Percentiles rank a stretch among this genome's conserved stretches.
These are phyloP conservation scores for Chalciporus chontae DNA, from an alignment of 768 basidiomycete species.

Conservation along the genomic window DNA sequence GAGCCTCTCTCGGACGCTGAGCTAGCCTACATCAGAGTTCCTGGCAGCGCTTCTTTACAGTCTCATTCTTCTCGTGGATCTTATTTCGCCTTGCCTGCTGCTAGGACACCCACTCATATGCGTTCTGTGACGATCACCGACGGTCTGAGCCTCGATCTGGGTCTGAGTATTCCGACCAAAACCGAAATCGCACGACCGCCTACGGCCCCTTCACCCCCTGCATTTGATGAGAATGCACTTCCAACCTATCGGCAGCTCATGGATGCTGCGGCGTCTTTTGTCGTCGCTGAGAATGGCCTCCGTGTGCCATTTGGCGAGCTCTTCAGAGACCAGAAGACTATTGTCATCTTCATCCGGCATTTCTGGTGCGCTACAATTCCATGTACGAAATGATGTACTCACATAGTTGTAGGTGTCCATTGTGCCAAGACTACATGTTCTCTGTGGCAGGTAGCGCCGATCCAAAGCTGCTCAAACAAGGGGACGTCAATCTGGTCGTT, in stretches of 20 bases:
- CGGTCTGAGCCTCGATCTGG: conserved; percentile 6
- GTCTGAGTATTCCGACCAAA: not conserved
- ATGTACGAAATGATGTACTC: conserved; percentile 5
- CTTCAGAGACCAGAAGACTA: conserved; percentile 52
- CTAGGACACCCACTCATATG: conserved; percentile 13
- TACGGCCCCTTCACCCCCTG: conserved; percentile 8
- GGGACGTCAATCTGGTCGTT: conserved; percentile 60
- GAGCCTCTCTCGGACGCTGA: conserved; percentile 31
- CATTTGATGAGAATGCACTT: conserved; percentile 42
- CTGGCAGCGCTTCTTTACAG: conserved; percentile 8
- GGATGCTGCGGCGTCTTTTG: conserved; percentile 56
- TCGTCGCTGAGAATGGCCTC: conserved; percentile 66
- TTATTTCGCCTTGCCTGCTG: conserved; percentile 5
- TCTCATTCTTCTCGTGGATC: conserved; percentile 15
- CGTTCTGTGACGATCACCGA: conserved; percentile 24
- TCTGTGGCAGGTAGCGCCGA: conserved; percentile 53
- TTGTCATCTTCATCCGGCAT: conserved; percentile 84
- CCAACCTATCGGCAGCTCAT: conserved; percentile 57
- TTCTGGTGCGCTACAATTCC: conserved; percentile 52
- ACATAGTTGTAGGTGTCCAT: conserved; percentile 53
- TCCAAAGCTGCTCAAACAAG: conserved; percentile 43
- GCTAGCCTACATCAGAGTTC: conserved; percentile 14
- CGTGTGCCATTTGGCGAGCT: conserved; percentile 67
- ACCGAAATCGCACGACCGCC: conserved; percentile 15
- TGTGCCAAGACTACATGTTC: conserved; percentile 86